A percentile compares a stretch with the other conserved stretches of the same genome.
Conservation (phyloP, 1,284 basidiomycete species). For the Phlebopus sp. region DNA sequence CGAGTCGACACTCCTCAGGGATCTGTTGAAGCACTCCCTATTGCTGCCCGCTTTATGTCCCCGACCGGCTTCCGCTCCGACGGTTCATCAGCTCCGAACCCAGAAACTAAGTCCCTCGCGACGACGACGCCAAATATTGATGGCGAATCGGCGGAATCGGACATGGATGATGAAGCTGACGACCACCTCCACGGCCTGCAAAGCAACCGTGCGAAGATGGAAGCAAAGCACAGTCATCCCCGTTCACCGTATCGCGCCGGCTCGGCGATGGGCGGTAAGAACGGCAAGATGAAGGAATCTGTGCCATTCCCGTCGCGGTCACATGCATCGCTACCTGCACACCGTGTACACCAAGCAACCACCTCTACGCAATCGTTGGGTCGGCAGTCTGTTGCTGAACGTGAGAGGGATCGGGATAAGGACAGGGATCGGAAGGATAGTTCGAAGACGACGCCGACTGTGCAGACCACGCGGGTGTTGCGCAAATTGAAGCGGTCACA, state of each 20-base stretch:
- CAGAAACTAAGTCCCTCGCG: conserved; percentile 42
- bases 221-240: conserved; percentile 64
- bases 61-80: conserved; percentile 58
- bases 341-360: conserved; percentile 45
- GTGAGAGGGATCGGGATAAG: conserved; percentile 51
- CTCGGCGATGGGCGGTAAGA: conserved; percentile 42
- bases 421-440: conserved; percentile 53
- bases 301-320: conserved; percentile 77
- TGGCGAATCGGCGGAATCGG: conserved; percentile 67
- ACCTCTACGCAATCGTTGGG: conserved; percentile 68
- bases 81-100: conserved; percentile 35
- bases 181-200: conserved; percentile 46
- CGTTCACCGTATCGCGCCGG: conserved; percentile 71
- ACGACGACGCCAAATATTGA: conserved; percentile 58
- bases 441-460: conserved; percentile 38
- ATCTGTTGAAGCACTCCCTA: conserved; percentile 75
- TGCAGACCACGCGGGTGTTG: conserved; percentile 49
- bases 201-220: conserved; percentile 39
- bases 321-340: conserved; percentile 76
- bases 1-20: conserved; percentile 62
- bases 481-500: conserved; percentile 68
- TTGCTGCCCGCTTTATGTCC: conserved; percentile 89
- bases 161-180: conserved; percentile 63
- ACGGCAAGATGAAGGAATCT: conserved; percentile 29
- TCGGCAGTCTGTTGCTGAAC: conserved; percentile 55